Evolutionary conservation across 2,329 filamentous ascomycete genomes (phyloP), one percentile per base, ranked within the genome.

Genomic region (Nigrograna mackinnonii): DNA sequence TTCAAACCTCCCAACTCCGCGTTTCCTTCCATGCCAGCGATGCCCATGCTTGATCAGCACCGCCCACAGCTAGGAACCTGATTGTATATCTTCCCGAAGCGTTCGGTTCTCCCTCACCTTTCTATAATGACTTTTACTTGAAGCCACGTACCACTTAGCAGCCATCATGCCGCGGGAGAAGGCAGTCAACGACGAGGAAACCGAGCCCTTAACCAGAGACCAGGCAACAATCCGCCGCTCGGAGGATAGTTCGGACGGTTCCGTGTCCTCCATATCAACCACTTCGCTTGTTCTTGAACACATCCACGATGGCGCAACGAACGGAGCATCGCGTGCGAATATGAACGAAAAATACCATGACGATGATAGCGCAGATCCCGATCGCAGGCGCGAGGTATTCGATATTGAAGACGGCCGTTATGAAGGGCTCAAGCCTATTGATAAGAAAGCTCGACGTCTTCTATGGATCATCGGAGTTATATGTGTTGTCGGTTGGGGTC

Each of bases 251-350:
- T 64, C 54, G 5, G 60, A 63, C 39, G 79, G 79, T 48, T 89
- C 88, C 3, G 67, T 81, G 34, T 89, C 86, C n/a, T 86, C 86
- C 30, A 84, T 84, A n/a, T 94, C 89, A 22, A 92, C 89, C 9
- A 91, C 86, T 4, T 92, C 89, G 56, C 77, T 94, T 12, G 82
- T 94, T 40, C 88, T 94, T 62, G 88, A 94, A 53, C 83, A 86
- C 49, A 79, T 92, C 52, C 79, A 82, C 57, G 84, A 88, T 62
- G 68, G 59, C 66, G 77, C 54, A 41, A 51, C 43, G 47, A 66
- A 52, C 56, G 57, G 47, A 50, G 47, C 47, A 49, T 63, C 55
- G 52, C 64, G 33, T 30, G 36, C 55, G 31, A 57, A 45, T 14
- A 51, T 57, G 18, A 52, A 53, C n/a, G 62, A 70, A 53, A 67